Percentiles rank a stretch among this genome's conserved stretches.
These are phyloP conservation scores for Trichoderma citrinoviride DNA, from an alignment of 2,329 filamentous ascomycete species.

Conservation along the genomic window DNA sequence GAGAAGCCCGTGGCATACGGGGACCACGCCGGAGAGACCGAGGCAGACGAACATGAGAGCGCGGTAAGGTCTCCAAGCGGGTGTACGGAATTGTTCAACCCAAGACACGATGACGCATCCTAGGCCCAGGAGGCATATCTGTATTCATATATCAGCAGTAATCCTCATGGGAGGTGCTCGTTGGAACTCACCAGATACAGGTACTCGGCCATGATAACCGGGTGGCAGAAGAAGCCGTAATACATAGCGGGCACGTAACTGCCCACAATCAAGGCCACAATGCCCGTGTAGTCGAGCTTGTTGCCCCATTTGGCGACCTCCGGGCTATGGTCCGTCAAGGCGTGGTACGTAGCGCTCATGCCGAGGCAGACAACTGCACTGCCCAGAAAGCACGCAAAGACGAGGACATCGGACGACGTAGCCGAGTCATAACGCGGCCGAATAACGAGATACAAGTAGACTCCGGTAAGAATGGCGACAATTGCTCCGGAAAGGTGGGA, in stretches of 20 bases:
- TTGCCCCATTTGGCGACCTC: conserved; percentile 80
- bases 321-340: conserved; percentile 79
- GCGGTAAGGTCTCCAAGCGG: conserved; percentile 78
- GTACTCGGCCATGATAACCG: conserved; percentile 65
- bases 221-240: conserved; percentile 77
- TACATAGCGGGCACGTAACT: conserved; percentile 86
- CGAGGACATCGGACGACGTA: conserved; percentile 61
- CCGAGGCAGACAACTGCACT: conserved; percentile 71
- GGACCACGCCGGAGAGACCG: conserved; percentile 78
- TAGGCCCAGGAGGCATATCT: conserved; percentile 77
- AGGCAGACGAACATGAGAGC: conserved; percentile 87
- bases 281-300: conserved; percentile 91
- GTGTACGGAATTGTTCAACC: conserved; percentile 79
- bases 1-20: conserved; percentile 71
- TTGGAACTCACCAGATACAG: conserved; percentile 63
- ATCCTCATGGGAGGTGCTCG: not conserved
- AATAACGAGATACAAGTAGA: conserved; percentile 56
- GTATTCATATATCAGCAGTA: not conserved
- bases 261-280: conserved; percentile 86
- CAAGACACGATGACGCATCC: conserved; percentile 75
- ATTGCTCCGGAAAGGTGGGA: conserved; percentile 64
- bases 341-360: conserved; percentile 83
- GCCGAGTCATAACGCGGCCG: conserved; percentile 65
- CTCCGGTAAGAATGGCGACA: conserved; percentile 50
- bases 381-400: conserved; percentile 74